Base-by-base conservation (phyloP, 2,329 filamentous ascomycete species). In the Fusarium sp. region DNA sequence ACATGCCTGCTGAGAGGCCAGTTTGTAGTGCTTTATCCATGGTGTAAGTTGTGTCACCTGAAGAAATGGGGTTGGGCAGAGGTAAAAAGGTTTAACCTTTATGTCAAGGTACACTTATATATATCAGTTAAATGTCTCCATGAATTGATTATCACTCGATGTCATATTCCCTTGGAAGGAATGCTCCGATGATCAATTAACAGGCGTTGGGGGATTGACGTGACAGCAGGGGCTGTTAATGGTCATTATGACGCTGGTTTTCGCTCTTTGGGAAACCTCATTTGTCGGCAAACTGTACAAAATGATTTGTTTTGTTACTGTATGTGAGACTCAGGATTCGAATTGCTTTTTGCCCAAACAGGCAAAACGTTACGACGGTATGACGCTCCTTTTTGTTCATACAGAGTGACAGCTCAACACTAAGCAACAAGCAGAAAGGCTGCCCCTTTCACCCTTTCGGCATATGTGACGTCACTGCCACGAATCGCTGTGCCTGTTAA, bases 1-100 rank as follows among this genome's bases (percentile, higher is more conserved):
- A 55, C 49, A 56, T 67, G 9, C 62, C 45, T 25, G 22, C 15
- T n/a, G 49, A 20, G 1, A 61, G 62, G n/a, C 50, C 56, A 0
- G 55, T 3, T 22, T 57, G 42, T 0, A 67, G 24, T 43, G 8
- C 32, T 40, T 52, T 56, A 0, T 67, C 62, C 40, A 60, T 59
- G 3, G 3, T 24, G 8, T 6, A 20, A 18, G 12, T 9, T 3
- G 10, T 25, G 14, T 16, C 14, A 44, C 9, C 24, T 25, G 24
- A 25, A 25, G 24, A 25, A 25, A 25, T 25, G 6, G 24, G 6
- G 6, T 25, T 25, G 24, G 24, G 24, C 6, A 25, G 7, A 25
- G 24, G 6, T 25, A 25, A 25, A 2, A 22, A 24, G 20, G 5
- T 44, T 4, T 16, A 22, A 11, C 15, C 6, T 10, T 11, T 15